Evolutionary conservation across 352 stramenopile species (phyloP).

Genomic region (Halophytophthora batemanensis): DNA sequence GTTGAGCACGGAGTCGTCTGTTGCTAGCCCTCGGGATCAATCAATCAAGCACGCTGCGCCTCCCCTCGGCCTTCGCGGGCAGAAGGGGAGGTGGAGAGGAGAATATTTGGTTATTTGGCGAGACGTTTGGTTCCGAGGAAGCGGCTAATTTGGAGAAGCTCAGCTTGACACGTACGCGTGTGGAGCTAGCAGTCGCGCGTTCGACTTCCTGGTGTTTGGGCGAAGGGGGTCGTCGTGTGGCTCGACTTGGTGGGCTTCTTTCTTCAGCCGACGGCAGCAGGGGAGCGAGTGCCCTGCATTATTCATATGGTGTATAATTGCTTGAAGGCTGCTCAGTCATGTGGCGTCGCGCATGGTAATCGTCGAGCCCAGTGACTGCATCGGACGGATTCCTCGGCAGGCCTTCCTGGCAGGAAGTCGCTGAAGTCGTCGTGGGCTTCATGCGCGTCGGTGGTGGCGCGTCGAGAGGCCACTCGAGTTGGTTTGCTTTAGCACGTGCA

Average conservation of each 20-base stretch:
- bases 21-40: conserved; percentile 17
- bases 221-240: too few species aligned
- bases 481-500: too few species aligned
- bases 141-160: conserved; percentile 18
- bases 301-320: conserved; percentile 39
- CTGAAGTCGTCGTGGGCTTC: too few species aligned
- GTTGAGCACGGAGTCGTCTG: conserved; percentile 15
- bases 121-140: conserved; percentile 20
- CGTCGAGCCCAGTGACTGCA: conserved; percentile 19
- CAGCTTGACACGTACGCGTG: conserved; percentile 5
- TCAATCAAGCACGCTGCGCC: conserved; percentile 20
- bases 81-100: conserved; percentile 7
- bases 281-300: conserved; percentile 22
- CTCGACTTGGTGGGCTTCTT: too few species aligned
- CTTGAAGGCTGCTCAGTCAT: conserved; percentile 12
- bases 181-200: too few species aligned
- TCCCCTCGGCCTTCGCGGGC: conserved; percentile 12
- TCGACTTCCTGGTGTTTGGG: too few species aligned
- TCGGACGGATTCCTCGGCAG: conserved; percentile 8
- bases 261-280: conserved; percentile 19
- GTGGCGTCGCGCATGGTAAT: conserved; percentile 4
- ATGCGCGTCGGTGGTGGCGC: too few species aligned
- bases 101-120: conserved; percentile 25
- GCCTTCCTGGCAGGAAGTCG: too few species aligned
- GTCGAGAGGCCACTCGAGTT: too few species aligned